Conservation (phyloP, 371 early-diverging fungal genomes). For the Mortierella sp. region DNA sequence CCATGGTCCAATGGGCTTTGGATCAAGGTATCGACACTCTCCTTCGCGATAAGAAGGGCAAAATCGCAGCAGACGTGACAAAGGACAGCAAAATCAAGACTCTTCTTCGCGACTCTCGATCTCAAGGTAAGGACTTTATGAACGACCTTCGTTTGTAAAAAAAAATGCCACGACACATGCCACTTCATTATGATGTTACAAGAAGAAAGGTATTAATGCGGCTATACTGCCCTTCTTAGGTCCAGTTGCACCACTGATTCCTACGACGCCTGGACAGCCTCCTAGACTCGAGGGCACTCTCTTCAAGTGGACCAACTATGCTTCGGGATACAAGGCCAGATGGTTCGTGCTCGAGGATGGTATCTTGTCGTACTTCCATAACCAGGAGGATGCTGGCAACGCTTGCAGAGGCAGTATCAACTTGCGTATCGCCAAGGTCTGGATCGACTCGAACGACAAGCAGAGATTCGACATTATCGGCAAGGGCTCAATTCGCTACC, state of each 20-base stretch:
- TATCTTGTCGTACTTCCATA: conserved; percentile 82
- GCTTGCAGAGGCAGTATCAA: conserved; percentile 84
- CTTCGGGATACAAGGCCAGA: conserved; percentile 81
- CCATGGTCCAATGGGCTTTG: conserved; percentile 76
- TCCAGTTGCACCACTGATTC: conserved; percentile 26
- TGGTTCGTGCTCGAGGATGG: conserved; percentile 86
- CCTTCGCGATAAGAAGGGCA: conserved; percentile 75
- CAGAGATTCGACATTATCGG: conserved; percentile 82
- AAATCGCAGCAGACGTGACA: conserved; percentile 70
- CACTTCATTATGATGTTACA: background rate
- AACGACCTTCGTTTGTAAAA: background rate
- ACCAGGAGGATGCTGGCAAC: conserved; percentile 77
- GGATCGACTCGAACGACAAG: conserved; percentile 72
- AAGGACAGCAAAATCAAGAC: conserved; percentile 66
- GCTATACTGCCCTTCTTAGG: conserved; percentile 7
- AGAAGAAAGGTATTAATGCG: background rate
- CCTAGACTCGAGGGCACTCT: conserved; percentile 71
- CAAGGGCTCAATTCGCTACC: conserved; percentile 78
- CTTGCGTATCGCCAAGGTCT: conserved; percentile 74
- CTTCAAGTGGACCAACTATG: conserved; percentile 89
- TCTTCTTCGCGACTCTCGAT: conserved; percentile 67
- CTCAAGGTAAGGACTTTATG: conserved; percentile 30
- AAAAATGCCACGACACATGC: too few relatives aligned
- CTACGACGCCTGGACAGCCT: conserved; percentile 61
- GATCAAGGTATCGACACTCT: conserved; percentile 80